A percentile compares a stretch with the other conserved stretches of the same genome.
Evolutionary conservation across 192 early-diverging fungal genomes (phyloP).

Genomic region (Backusella tuberculispora): DNA sequence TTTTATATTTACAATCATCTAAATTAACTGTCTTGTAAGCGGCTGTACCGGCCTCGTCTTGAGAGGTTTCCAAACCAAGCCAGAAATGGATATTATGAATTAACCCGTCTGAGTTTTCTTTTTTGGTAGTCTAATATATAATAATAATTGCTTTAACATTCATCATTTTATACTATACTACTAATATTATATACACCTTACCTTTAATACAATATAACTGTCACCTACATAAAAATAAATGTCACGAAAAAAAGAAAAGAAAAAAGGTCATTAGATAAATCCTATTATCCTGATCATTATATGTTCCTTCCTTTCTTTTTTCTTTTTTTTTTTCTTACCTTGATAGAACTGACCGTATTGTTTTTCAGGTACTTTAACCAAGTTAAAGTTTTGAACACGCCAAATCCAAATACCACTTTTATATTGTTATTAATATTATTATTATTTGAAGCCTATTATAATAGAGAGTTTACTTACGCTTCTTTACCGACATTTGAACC

Average conservation of each 20-base stretch:
- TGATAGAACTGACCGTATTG: conserved; percentile 71
- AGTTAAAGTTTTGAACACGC: conserved; percentile 80
- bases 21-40: conserved; percentile 85
- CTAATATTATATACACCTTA: conserved; percentile 32
- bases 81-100: conserved; percentile 86
- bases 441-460: too few species aligned
- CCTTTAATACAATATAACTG: conserved; percentile 78
- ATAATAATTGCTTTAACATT: conserved; percentile 5
- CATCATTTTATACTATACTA: background rate
- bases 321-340: conserved; percentile 39
- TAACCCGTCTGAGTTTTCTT: conserved; percentile 59
- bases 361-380: conserved; percentile 64
- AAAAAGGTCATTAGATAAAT: too few species aligned
- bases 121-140: conserved; percentile 59
- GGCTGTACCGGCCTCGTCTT: conserved; percentile 82
- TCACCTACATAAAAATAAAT: conserved; percentile 48
- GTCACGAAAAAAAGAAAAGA: background rate
- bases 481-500: conserved; percentile 32
- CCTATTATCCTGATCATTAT: background rate
- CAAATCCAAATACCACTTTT: conserved; percentile 69
- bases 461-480: conserved; percentile 15
- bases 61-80: conserved; percentile 75
- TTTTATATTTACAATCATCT: conserved; percentile 62
- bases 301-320: conserved; percentile 2
- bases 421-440: background rate